These are phyloP conservation scores for Cryptococcus sp. DNA, from an alignment of 1,284 basidiomycete species.

Conservation along the genomic window DNA sequence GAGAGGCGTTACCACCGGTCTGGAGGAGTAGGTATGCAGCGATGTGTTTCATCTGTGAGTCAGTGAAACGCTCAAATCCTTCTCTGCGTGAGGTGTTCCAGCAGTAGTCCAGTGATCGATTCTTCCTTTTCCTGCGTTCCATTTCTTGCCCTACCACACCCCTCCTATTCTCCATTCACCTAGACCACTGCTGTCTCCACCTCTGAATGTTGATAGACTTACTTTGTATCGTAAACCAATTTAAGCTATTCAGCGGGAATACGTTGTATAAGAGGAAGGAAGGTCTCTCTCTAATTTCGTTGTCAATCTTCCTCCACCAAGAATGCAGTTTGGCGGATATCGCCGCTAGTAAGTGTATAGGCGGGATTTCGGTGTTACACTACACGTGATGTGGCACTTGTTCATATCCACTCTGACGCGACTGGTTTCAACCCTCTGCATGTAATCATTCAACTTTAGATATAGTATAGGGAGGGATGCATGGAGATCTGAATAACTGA, in stretches of 20 bases:
- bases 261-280: constrained; percentile 20
- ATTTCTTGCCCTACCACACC: background rate
- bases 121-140: background rate
- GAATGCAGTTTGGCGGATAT: background rate
- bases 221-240: constrained; percentile 38
- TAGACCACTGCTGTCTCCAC: background rate
- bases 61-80: background rate
- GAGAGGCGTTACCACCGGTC: constrained; percentile 85
- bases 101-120: background rate
- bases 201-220: constrained; percentile 1
- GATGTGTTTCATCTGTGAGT: constrained; percentile 84
- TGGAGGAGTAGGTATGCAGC: constrained; percentile 98
- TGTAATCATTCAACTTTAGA: too few relatives aligned
- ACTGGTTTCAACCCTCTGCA: too few relatives aligned
- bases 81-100: too few relatives aligned
- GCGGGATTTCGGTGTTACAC: too few relatives aligned
- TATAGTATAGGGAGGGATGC: too few relatives aligned
- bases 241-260: constrained; percentile 48
- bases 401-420: too few relatives aligned
- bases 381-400: too few relatives aligned
- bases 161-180: background rate
- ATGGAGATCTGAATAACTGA: too few relatives aligned
- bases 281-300: background rate
- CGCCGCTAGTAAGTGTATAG: background rate
- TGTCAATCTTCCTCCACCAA: background rate